phyloP scores from a whole-genome alignment of 495 filamentous ascomycete species.

The Annulohypoxylon nitens region DNA sequence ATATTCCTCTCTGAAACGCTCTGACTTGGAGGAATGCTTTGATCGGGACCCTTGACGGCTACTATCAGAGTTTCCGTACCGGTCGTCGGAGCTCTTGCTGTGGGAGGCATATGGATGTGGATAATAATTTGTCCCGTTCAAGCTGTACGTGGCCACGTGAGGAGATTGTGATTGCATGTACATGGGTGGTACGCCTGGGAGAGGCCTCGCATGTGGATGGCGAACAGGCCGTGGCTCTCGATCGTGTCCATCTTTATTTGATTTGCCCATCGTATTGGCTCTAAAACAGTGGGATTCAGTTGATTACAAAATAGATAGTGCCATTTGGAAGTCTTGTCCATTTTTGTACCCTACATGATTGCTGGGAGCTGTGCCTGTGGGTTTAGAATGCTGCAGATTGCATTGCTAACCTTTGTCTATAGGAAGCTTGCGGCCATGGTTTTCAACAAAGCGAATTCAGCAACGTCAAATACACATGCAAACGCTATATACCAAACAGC shows the following conservation, averaged over 20 bases:
- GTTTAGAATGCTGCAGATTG: not conserved
- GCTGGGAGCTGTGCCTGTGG: not conserved
- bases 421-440: not conserved
- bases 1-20: not conserved
- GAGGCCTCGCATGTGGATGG: constrained; percentile 15
- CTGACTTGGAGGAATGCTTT: not conserved
- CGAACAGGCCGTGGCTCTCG: not conserved
- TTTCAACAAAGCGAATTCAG: constrained; percentile 16
- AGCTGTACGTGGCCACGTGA: constrained; percentile 17
- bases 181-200: not conserved
- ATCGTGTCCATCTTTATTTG: not conserved
- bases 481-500: constrained; percentile 2
- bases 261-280: not conserved
- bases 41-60: not conserved
- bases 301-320: not conserved
- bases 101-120: constrained; percentile 31
- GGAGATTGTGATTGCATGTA: not conserved
- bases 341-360: constrained; percentile 26
- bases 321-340: not conserved
- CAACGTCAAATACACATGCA: not conserved
- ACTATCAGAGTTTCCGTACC: not conserved
- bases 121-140: constrained; percentile 22
- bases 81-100: constrained; percentile 10
- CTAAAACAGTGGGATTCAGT: not conserved
- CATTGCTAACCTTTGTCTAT: constrained; percentile 23